phyloP scores from a whole-genome alignment of 2,329 filamentous ascomycete genomes.

The Lomentospora prolificans region DNA sequence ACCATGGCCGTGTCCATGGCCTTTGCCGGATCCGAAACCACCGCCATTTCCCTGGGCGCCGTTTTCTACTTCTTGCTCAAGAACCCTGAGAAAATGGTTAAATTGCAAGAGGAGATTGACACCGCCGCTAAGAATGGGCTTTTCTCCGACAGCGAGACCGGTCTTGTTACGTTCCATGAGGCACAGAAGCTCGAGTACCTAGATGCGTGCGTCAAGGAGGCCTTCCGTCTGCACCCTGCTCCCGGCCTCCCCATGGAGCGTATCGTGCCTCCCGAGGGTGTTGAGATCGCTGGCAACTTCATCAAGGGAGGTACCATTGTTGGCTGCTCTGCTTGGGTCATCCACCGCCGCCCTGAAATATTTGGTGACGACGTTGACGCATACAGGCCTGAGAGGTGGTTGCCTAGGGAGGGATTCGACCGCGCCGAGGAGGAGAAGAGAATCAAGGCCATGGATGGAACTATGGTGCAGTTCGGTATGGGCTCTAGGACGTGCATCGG shows the following conservation, averaged over 20 bases:
- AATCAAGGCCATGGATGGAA: conserved; percentile 56
- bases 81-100: conserved; percentile 43
- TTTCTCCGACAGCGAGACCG: conserved; percentile 41
- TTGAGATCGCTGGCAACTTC: conserved; percentile 48
- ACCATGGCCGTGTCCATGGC: conserved; percentile 65
- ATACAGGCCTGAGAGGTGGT: conserved; percentile 61
- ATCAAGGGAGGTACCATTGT: conserved; percentile 64
- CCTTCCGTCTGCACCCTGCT: conserved; percentile 66
- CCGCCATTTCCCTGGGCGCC: conserved; percentile 60
- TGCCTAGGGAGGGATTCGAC: conserved; percentile 30
- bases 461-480: conserved; percentile 67
- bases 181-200: conserved; percentile 63
- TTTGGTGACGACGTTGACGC: conserved; percentile 58
- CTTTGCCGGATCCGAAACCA: conserved; percentile 70
- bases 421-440: conserved; percentile 36
- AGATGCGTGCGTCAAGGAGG: conserved; percentile 69
- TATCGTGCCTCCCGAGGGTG: conserved; percentile 55
- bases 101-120: conserved; percentile 54
- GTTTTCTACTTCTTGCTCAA: conserved; percentile 68
- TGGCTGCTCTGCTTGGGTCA: conserved; percentile 65
- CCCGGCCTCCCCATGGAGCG: conserved; percentile 64
- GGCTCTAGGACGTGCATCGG: conserved; percentile 62
- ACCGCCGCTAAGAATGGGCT: conserved; percentile 39
- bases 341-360: conserved; percentile 57
- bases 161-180: conserved; percentile 60